Conservation (phyloP, 2,329 filamentous ascomycete species). For the Penicillium janthinellum region DNA sequence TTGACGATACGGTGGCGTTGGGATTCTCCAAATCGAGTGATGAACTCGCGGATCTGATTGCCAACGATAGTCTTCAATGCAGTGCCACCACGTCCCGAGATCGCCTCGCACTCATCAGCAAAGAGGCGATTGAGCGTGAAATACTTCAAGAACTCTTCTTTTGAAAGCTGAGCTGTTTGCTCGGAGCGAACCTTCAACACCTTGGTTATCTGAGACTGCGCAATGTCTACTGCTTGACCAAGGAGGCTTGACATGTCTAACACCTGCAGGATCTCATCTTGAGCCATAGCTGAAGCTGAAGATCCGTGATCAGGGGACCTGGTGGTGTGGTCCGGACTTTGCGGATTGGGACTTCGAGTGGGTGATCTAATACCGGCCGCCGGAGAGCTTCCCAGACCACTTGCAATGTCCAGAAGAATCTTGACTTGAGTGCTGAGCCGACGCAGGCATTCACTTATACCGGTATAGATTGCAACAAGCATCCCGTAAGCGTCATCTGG, state of each 20-base stretch:
- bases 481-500: slow-evolving; percentile 82
- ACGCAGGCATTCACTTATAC: slow-evolving; percentile 82
- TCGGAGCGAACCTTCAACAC: slow-evolving; percentile 66
- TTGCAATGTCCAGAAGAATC: slow-evolving; percentile 90
- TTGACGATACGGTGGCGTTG: slow-evolving; percentile 60
- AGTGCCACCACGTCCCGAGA: slow-evolving; percentile 63
- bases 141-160: slow-evolving; percentile 62
- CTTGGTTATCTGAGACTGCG: slow-evolving; percentile 65
- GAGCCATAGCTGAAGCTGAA: slow-evolving; percentile 39
- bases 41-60: slow-evolving; percentile 63
- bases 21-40: slow-evolving; percentile 58
- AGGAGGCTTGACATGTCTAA: slow-evolving; percentile 67
- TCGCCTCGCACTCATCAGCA: slow-evolving; percentile 67
- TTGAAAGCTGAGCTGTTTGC: slow-evolving; percentile 57
- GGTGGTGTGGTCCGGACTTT: slow-evolving; percentile 47
- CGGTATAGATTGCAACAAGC: slow-evolving; percentile 79
- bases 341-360: slow-evolving; percentile 49
- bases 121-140: slow-evolving; percentile 66
- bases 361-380: slow-evolving; percentile 49
- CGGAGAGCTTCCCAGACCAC: slow-evolving; percentile 52
- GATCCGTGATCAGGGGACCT: slow-evolving; percentile 26
- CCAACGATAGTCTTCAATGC: slow-evolving; percentile 64
- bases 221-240: slow-evolving; percentile 67
- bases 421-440: slow-evolving; percentile 89
- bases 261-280: slow-evolving; percentile 64